A percentile compares a stretch with the other conserved stretches of the same genome.
Evolutionary conservation across 208 protist genomes (phyloP).

Genomic region (Angomonas deanei): DNA sequence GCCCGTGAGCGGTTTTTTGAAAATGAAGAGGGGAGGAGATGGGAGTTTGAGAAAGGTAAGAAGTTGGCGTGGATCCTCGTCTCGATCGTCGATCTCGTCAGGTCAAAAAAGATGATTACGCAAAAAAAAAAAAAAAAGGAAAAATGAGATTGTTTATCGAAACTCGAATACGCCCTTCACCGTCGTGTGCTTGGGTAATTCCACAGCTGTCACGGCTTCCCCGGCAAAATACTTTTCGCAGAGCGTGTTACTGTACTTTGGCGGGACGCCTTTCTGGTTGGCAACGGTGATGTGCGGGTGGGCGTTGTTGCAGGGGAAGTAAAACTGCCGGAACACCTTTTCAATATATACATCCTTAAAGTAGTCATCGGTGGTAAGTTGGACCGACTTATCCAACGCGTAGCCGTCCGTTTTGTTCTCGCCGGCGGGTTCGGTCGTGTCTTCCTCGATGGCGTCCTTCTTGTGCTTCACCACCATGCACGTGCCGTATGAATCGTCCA

Average conservation of each 20-base stretch:
- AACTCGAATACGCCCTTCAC: conserved; percentile 21
- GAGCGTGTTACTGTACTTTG: conserved; percentile 64
- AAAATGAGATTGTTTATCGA: too few relatives aligned
- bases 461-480: conserved; percentile 15
- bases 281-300: conserved; percentile 55
- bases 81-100: too few relatives aligned
- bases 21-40: too few relatives aligned
- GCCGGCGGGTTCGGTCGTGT: background rate
- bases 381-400: background rate
- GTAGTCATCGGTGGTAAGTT: background rate
- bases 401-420: background rate
- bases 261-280: conserved; percentile 31
- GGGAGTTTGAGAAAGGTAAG: too few relatives aligned
- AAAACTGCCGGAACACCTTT: conserved; percentile 9
- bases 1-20: too few relatives aligned
- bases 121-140: too few relatives aligned
- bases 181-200: conserved; percentile 4
- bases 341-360: background rate
- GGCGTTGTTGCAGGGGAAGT: conserved; percentile 38
- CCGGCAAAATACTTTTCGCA: background rate
- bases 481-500: conserved; percentile 33
- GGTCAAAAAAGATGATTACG: background rate
- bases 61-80: too few relatives aligned
- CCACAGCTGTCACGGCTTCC: background rate
- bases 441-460: background rate